phyloP scores from a whole-genome alignment of 1,284 basidiomycete species.

The Microbotryum silenes-acaulis region DNA sequence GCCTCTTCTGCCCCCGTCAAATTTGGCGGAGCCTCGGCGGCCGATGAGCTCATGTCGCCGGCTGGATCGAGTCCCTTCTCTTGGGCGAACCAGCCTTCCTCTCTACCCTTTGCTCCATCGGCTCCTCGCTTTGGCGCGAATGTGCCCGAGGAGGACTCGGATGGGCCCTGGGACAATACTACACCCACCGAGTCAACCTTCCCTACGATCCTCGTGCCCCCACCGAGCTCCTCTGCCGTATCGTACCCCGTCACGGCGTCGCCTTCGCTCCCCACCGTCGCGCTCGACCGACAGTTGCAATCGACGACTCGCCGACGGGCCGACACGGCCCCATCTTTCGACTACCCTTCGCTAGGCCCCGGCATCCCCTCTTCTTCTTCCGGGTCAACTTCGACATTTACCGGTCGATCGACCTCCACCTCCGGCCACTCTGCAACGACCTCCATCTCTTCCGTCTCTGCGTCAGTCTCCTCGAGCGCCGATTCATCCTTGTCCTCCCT shows the following conservation, averaged over 20 bases:
- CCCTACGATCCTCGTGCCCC: background rate
- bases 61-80: conserved; percentile 13
- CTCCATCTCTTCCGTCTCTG: background rate
- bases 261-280: conserved; percentile 1
- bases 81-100: background rate
- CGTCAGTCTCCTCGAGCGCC: background rate
- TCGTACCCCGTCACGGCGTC: background rate
- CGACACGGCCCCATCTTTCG: conserved; percentile 24
- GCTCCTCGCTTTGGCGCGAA: background rate
- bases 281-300: background rate
- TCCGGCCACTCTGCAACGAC: conserved; percentile 12
- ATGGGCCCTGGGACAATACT: background rate
- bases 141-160: background rate
- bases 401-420: background rate
- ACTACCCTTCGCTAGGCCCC: conserved; percentile 16
- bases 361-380: conserved; percentile 8
- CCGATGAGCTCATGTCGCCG: conserved; percentile 20
- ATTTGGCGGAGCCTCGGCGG: background rate
- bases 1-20: background rate
- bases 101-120: background rate
- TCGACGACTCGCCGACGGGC: conserved; percentile 12
- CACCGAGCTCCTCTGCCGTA: background rate
- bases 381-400: background rate
- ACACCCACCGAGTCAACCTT: conserved; percentile 16
- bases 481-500: background rate